Percentiles rank a stretch among this genome's conserved stretches.
Conservation (phyloP, 257 asterid genomes). For the Apocynum venetum region DNA sequence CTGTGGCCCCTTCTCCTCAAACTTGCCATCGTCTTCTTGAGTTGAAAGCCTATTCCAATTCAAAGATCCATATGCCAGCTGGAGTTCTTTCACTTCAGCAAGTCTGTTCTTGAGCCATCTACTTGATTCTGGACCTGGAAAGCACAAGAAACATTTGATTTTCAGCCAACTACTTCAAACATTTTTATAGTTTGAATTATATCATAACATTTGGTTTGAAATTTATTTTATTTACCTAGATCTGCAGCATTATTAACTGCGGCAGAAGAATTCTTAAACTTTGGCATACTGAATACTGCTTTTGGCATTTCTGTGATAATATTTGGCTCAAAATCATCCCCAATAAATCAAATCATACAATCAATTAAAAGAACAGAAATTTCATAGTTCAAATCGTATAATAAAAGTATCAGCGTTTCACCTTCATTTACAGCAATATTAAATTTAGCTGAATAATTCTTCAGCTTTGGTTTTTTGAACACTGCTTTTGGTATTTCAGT, state of each 20-base stretch:
- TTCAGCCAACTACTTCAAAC: neutral
- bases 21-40: conserved; percentile 1
- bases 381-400: neutral
- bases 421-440: conserved; percentile 23
- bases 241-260: neutral
- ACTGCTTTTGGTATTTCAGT: conserved; percentile 61
- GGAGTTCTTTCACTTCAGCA: neutral
- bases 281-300: conserved; percentile 47
- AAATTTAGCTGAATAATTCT: conserved; percentile 17
- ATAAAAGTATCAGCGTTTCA: conserved; percentile 2
- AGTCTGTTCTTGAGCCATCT: neutral
- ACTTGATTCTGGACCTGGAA: conserved; percentile 10
- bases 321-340: conserved; percentile 39
- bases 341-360: conserved; percentile 28
- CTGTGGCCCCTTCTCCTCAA: conserved; percentile 16
- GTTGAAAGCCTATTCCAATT: conserved; percentile 2
- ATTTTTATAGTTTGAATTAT: too few relatives aligned
- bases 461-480: conserved; percentile 53
- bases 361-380: neutral
- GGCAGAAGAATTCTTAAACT: conserved; percentile 31
- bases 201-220: neutral
- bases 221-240: neutral
- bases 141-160: neutral
- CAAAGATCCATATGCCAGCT: neutral
- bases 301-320: conserved; percentile 66